Conservation (phyloP, 2,329 filamentous ascomycete species). For the Stachybotrys chlorohalonatus region DNA sequence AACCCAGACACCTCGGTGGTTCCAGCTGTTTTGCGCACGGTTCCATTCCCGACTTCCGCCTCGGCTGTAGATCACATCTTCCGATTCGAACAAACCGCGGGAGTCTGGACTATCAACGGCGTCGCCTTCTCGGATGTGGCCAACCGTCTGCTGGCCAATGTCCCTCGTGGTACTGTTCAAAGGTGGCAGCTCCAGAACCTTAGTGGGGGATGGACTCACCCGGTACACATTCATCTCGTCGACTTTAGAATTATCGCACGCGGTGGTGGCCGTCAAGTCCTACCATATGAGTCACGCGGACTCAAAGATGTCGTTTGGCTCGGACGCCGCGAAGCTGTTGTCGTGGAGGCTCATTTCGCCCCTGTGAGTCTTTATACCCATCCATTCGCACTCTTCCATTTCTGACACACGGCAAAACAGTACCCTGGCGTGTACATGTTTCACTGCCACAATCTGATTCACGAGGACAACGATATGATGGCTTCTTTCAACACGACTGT, state of each 20-base stretch:
- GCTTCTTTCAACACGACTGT: slow-evolving; percentile 33
- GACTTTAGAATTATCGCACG: slow-evolving; percentile 38
- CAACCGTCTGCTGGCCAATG: slow-evolving; percentile 39
- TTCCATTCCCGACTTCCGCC: slow-evolving; percentile 27
- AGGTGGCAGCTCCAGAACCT: slow-evolving; percentile 41
- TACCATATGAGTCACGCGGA: slow-evolving; percentile 42
- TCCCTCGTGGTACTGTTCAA: slow-evolving; percentile 35
- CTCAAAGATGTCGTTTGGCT: slow-evolving; percentile 52
- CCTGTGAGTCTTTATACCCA: slow-evolving; percentile 5
- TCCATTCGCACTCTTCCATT: not conserved
- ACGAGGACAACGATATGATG: slow-evolving; percentile 39
- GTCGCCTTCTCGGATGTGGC: slow-evolving; percentile 31
- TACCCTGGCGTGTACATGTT: slow-evolving; percentile 45
- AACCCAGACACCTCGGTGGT: slow-evolving; percentile 22
- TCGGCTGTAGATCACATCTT: slow-evolving; percentile 31
- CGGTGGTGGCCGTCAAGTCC: slow-evolving; percentile 26
- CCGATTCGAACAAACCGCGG: slow-evolving; percentile 32
- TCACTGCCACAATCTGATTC: slow-evolving; percentile 37
- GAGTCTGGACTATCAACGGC: slow-evolving; percentile 42
- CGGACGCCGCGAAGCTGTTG: slow-evolving; percentile 37
- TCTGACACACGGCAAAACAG: not conserved
- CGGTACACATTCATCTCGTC: slow-evolving; percentile 49
- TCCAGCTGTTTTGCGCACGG: slow-evolving; percentile 21
- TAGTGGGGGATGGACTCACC: slow-evolving; percentile 41
- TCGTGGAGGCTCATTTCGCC: slow-evolving; percentile 38